phyloP scores from a whole-genome alignment of 2,329 filamentous ascomycete genomes.

The Fusarium abutilonis region DNA sequence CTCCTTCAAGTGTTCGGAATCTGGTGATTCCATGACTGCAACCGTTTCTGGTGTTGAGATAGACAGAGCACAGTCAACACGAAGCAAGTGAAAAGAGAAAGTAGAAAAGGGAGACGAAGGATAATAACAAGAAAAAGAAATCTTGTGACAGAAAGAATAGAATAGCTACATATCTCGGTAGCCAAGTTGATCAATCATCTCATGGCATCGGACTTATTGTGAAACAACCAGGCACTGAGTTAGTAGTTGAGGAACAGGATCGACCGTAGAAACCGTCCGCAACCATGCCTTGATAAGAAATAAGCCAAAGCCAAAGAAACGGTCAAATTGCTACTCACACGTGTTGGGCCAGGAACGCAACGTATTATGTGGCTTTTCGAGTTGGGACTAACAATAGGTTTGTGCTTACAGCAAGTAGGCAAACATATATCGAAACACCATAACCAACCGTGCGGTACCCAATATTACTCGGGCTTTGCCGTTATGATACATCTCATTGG shows the following conservation, averaged over 20 bases:
- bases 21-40: slow-evolving; percentile 17
- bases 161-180: background rate
- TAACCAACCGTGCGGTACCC: too few relatives aligned
- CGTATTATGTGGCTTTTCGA: background rate
- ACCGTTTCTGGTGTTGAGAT: background rate
- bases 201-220: background rate
- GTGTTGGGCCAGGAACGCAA: background rate
- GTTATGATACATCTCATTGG: too few relatives aligned
- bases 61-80: slow-evolving; percentile 1
- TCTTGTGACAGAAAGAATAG: background rate
- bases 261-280: background rate
- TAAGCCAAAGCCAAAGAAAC: background rate
- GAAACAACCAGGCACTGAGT: background rate
- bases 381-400: background rate
- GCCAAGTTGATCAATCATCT: background rate
- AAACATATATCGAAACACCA: too few relatives aligned
- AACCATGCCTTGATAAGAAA: background rate
- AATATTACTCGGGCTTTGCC: too few relatives aligned
- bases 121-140: background rate
- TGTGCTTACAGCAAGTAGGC: background rate
- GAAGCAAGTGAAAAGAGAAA: background rate
- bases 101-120: too few relatives aligned
- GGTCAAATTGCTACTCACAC: background rate
- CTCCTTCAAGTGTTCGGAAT: background rate
- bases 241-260: background rate